A percentile compares a stretch with the other conserved stretches of the same genome.
Evolutionary conservation across 352 stramenopile genomes (phyloP).

Genomic region (Phytophthora kernoviae): DNA sequence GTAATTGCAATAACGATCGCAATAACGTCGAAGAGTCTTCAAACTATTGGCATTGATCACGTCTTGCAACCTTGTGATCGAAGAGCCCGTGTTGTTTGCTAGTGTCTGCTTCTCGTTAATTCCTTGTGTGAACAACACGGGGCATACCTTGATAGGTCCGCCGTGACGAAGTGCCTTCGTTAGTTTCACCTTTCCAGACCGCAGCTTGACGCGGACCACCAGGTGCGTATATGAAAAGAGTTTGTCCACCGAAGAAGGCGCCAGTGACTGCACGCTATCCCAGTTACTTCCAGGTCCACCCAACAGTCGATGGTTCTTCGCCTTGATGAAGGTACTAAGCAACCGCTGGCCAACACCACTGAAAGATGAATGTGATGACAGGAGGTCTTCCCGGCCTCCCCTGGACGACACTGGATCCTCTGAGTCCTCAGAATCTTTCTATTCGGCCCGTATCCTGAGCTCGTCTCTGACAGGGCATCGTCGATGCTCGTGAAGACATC

Average conservation of each 20-base stretch:
- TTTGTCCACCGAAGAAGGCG: conserved; percentile 48
- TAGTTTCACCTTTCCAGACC: conserved; percentile 78
- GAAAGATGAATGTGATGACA: conserved; percentile 54
- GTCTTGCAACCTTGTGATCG: conserved; percentile 78
- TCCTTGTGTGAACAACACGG: conserved; percentile 86
- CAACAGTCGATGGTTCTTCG: conserved; percentile 64
- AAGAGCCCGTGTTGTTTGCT: conserved; percentile 88
- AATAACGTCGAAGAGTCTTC: conserved; percentile 68
- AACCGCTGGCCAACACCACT: conserved; percentile 68
- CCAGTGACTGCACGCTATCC: conserved; percentile 43
- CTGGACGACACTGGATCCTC: conserved; percentile 13
- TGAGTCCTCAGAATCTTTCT: conserved; percentile 19
- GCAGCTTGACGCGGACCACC: conserved; percentile 85
- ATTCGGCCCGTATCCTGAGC: conserved; percentile 20
- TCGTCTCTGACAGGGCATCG: conserved; percentile 60
- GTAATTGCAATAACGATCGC: conserved; percentile 82
- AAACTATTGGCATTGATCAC: conserved; percentile 84
- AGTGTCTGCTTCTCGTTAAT: conserved; percentile 95
- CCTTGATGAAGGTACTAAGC: conserved; percentile 74
- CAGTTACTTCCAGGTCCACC: conserved; percentile 37
- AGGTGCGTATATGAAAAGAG: conserved; percentile 72
- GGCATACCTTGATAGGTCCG: conserved; percentile 65
- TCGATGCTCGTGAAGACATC: conserved; percentile 83
- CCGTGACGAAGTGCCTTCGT: conserved; percentile 59
- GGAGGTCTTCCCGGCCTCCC: conserved; percentile 28